Evolutionary conservation across 2,329 filamentous ascomycete species (phyloP).

Genomic region (Exophiala sp.): DNA sequence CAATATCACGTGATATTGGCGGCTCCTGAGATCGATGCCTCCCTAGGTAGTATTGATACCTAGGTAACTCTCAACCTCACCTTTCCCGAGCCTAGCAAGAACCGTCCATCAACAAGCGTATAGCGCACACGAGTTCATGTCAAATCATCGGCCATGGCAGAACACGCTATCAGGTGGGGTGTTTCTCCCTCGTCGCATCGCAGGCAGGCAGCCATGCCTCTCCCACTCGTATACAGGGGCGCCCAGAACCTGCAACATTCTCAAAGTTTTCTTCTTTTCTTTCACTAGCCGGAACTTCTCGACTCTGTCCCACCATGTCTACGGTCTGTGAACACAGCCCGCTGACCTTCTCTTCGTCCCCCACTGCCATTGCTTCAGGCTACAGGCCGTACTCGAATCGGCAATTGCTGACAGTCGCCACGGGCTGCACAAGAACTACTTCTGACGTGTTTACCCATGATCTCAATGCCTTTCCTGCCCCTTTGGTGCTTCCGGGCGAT

Average conservation of each 20-base stretch:
- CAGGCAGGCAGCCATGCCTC: background rate
- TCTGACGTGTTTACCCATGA: background rate
- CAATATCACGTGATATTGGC: no score
- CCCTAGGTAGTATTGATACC: no score
- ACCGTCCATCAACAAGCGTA: background rate
- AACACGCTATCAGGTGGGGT: background rate
- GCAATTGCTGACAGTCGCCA: slow-evolving; percentile 5
- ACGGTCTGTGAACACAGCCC: background rate
- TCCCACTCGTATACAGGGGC: background rate
- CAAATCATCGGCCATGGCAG: background rate
- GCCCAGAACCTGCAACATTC: background rate
- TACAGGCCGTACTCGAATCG: background rate
- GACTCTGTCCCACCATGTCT: background rate
- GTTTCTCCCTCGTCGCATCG: background rate
- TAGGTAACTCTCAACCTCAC: no score
- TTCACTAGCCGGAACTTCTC: background rate
- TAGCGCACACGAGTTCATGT: background rate
- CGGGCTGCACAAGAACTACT: background rate
- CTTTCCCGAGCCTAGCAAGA: no score
- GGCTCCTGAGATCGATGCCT: no score
- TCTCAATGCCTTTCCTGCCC: slow-evolving; percentile 50
- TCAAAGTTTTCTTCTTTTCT: background rate
- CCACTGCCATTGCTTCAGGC: background rate
- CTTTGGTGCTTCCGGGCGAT: slow-evolving; percentile 59
- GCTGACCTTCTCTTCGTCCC: background rate